Base-by-base conservation (phyloP, 2,329 filamentous ascomycete species). In the Fusarium musae region DNA sequence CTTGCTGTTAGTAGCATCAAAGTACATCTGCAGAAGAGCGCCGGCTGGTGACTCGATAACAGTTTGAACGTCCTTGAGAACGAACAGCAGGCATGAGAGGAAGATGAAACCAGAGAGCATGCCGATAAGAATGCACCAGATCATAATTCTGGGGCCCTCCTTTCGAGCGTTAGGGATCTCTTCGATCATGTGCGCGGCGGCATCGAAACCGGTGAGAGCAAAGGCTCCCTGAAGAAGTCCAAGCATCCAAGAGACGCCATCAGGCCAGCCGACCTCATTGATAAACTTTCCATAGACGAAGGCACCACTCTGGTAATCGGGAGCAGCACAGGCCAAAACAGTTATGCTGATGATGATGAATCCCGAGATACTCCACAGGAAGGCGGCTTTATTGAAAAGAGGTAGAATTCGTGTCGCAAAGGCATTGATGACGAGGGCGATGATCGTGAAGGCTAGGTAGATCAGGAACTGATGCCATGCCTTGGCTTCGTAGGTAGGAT, bases 401-500 rank as follows among this genome's bases (percentile, higher is more conserved):
- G 92, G 92, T 7, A 94, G 84, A 7, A 90, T 76, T 6, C 78
- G 73, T 2, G 78, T 81, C n/a, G 87, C 83, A 72, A 93, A 92
- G 3, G 89, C 88, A 71, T 94, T 94, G 80, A 93, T 83, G 53
- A 88, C 63, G 66, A 93, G 89, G 6, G 90, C 90, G 21, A 88
- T 80, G 28, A 90, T 65, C 10, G 89, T 91, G 78, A 90, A 91
- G 11, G 81, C 91, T 49, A 92, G 86, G 80, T 93, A 94, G 53
- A 94, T 91, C 34, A 93, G 83, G 80, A 94, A 94, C 72, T 93
- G 90, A 75, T 94, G 92, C 90, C 92, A 94, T 7, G 88, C 77
- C 77, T 91, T 80, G 4, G 87, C 67, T 28, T 85, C 83, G 77
- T 91, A 93, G 56, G 79, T 83, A 1, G 88, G 84, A 72, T 91